Percentiles rank a stretch among this genome's conserved stretches.
These are phyloP conservation scores for Quercus mongolica DNA, from an alignment of 306 rosid species.

Conservation along the genomic window DNA sequence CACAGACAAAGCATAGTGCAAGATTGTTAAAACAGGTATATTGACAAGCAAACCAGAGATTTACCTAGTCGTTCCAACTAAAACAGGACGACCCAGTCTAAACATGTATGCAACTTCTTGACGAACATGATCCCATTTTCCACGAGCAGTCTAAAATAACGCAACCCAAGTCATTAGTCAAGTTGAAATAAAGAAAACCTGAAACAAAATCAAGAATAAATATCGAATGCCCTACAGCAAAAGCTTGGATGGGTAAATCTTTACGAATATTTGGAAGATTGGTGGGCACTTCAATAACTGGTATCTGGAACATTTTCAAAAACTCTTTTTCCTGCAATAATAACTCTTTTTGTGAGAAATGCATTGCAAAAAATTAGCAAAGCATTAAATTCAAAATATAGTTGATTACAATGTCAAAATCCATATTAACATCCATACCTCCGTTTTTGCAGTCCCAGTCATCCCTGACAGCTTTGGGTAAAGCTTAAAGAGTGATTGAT, in stretches of 20 bases:
- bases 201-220: constrained; percentile 10
- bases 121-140: constrained; percentile 95
- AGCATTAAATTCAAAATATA: background rate
- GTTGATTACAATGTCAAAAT: constrained; percentile 23
- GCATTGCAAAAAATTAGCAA: constrained; percentile 16
- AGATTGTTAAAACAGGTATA: background rate
- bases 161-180: constrained; percentile 21
- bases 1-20: background rate
- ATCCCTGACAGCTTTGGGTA: constrained; percentile 96
- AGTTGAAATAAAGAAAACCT: constrained; percentile 6
- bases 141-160: constrained; percentile 73
- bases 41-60: constrained; percentile 13
- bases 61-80: constrained; percentile 97
- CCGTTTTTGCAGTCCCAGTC: constrained; percentile 99
- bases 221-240: constrained; percentile 62
- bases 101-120: constrained; percentile 91
- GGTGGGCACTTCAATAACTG: constrained; percentile 97
- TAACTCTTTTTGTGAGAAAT: constrained; percentile 20
- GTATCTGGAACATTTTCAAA: constrained; percentile 85
- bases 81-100: constrained; percentile 86
- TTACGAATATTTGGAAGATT: constrained; percentile 87
- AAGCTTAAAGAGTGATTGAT: constrained; percentile 94
- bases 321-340: constrained; percentile 91
- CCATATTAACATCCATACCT: constrained; percentile 45
- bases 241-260: constrained; percentile 95